Base-by-base conservation (phyloP, 805 yeast genomes). In the Saccharomycopsis javanensis region DNA sequence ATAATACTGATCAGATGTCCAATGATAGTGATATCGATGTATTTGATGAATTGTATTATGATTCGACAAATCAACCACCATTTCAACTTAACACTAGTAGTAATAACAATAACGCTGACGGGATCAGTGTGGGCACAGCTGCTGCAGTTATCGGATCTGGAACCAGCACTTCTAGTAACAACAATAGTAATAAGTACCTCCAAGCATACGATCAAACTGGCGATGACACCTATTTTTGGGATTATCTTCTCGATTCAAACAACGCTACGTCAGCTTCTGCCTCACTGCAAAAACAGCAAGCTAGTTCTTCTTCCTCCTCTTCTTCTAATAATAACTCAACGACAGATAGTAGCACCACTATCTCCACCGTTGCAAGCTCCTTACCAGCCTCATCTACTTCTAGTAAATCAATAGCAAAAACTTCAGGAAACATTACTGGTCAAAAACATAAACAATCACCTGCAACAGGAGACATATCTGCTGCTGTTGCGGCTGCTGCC, bases 141-240 rank as follows among this genome's bases (percentile, higher is more conserved):
- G 28, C 25, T 18, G 28, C 28, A 10, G n/a, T 20, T 20, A 10
- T 20, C 60, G 61, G 7, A 20, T 20, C 48, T 5, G 65, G 62
- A 8, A 58, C 60, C 5, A 62, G 61, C n/a, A 65, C 66, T 52
- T 55, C 61, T 30, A 67, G 64, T 46, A 65, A 63, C 27, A 50
- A 52, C 23, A 61, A 57, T 37, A 60, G 61, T 54, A 52, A 51
- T 35, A 64, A 73, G 50, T 56, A 51, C 28, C 54, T 58, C 6
- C 50, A 42, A n/a, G 61, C 59, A 3, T 60, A 58, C 38, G 61
- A 58, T 18, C 56, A 54, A 31, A 81, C 79, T 45, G 83, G 80
- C 28, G 90, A 83, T 66, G 91, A 86, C 65, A 76, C 86, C 3
- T 83, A 85, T 64, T 71, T 87, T 45, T 81, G 90, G 83, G 84